Evolutionary conservation across 768 basidiomycete genomes (phyloP).

Genomic region (Collybia nuda): DNA sequence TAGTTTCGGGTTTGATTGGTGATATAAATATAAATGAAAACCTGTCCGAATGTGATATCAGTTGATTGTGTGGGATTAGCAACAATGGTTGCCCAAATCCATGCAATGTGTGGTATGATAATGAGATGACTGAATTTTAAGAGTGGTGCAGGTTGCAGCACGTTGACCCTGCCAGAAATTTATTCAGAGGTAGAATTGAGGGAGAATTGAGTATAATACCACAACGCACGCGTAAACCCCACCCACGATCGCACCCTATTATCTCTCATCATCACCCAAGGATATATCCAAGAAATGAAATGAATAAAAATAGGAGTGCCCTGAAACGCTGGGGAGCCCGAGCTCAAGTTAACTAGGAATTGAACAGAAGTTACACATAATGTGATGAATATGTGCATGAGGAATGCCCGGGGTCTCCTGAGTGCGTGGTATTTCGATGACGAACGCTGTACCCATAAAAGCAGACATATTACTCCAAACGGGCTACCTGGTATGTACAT

Average conservation of each 20-base stretch:
- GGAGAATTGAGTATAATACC: no score
- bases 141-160: constrained; percentile 6
- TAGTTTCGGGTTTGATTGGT: no score
- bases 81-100: constrained; percentile 7
- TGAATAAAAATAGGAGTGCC: neutral
- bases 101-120: constrained; percentile 5
- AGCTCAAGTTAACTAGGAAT: no score
- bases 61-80: constrained; percentile 3
- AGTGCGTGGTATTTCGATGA: neutral
- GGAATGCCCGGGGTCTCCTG: neutral
- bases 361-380: neutral
- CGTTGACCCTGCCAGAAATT: no score
- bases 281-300: neutral
- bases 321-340: neutral
- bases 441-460: neutral
- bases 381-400: neutral
- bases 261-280: neutral
- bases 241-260: no score
- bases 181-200: no score
- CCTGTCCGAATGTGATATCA: constrained; percentile 8
- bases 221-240: no score
- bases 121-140: constrained; percentile 8
- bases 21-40: neutral
- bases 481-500: neutral
- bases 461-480: neutral